These are phyloP conservation scores for Wickerhamomyces sp. DNA, from an alignment of 1,139 yeast genomes.

Conservation along the genomic window DNA sequence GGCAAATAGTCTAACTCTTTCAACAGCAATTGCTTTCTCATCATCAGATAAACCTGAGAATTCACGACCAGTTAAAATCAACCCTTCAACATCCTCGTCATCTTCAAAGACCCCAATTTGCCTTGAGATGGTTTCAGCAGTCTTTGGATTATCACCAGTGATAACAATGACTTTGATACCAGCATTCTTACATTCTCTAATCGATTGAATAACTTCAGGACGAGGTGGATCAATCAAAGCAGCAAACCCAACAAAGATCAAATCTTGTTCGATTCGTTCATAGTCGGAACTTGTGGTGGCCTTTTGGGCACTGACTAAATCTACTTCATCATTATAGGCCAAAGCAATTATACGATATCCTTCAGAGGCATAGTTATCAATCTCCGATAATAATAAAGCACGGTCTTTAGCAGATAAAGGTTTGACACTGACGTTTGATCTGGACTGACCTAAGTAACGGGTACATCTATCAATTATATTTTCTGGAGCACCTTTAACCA, in stretches of 20 bases:
- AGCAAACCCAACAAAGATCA: constrained; percentile 47
- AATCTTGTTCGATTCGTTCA: constrained; percentile 45
- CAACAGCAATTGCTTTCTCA: constrained; percentile 58
- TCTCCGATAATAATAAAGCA: constrained; percentile 7
- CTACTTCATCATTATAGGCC: constrained; percentile 37
- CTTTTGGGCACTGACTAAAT: constrained; percentile 21
- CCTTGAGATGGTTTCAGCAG: constrained; percentile 49
- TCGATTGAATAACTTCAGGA: constrained; percentile 42
- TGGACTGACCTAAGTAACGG: constrained; percentile 29
- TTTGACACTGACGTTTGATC: constrained; percentile 26
- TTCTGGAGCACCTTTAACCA: constrained; percentile 54
- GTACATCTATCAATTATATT: constrained; percentile 37
- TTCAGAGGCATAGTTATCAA: constrained; percentile 56
- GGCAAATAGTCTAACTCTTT: constrained; percentile 46
- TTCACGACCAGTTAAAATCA: constrained; percentile 47
- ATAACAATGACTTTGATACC: constrained; percentile 51
- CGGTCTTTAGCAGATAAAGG: constrained; percentile 15
- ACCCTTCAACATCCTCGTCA: constrained; percentile 35
- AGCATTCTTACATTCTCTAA: constrained; percentile 42
- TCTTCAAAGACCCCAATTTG: constrained; percentile 46
- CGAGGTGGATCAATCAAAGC: constrained; percentile 55
- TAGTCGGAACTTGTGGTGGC: constrained; percentile 37
- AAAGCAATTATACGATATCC: constrained; percentile 76
- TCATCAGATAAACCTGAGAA: constrained; percentile 49
- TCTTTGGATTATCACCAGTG: constrained; percentile 51